phyloP scores from a whole-genome alignment of 352 stramenopile genomes.

The Elongisporangium anandrum region DNA sequence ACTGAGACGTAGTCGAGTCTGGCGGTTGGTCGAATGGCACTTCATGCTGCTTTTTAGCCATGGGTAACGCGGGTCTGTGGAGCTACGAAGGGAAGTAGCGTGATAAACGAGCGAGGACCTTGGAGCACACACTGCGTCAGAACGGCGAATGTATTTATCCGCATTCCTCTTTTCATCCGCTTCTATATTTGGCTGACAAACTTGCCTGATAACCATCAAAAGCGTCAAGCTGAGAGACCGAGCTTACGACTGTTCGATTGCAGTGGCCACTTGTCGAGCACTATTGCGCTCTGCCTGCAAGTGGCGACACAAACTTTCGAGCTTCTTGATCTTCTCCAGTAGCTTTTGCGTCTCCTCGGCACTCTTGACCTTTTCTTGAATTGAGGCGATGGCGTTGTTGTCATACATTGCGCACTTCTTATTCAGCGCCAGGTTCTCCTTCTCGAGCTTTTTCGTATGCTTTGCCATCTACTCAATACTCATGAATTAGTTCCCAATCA shows the following conservation, averaged over 20 bases:
- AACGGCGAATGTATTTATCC: background rate
- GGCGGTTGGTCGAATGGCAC: background rate
- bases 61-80: background rate
- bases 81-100: background rate
- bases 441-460: slow-evolving; percentile 84
- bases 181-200: background rate
- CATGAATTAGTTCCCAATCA: background rate
- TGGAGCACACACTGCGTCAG: background rate
- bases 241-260: background rate
- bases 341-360: slow-evolving; percentile 63
- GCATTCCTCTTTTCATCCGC: background rate
- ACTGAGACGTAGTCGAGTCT: slow-evolving; percentile 4
- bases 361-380: slow-evolving; percentile 68
- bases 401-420: slow-evolving; percentile 85
- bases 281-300: slow-evolving; percentile 79
- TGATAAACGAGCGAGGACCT: background rate
- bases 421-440: slow-evolving; percentile 73
- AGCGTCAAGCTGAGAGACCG: background rate
- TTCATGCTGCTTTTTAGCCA: background rate
- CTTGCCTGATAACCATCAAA: background rate
- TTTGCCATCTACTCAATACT: slow-evolving; percentile 57
- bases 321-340: slow-evolving; percentile 79
- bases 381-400: slow-evolving; percentile 58
- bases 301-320: slow-evolving; percentile 77
- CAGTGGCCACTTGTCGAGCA: slow-evolving; percentile 15